phyloP scores from a whole-genome alignment of 2,329 filamentous ascomycete genomes.

The Botrytis sinoallii region DNA sequence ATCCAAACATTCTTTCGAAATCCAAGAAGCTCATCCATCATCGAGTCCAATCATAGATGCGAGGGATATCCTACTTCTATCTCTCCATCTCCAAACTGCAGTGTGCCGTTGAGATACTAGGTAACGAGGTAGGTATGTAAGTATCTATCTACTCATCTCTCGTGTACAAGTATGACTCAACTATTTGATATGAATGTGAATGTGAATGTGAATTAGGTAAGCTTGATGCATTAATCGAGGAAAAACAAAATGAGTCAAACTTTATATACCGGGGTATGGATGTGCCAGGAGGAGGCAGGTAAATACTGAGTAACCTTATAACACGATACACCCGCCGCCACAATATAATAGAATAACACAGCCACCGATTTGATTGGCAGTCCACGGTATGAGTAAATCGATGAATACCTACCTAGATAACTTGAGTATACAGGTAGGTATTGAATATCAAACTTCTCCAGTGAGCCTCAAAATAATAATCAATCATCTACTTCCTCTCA shows the following conservation, averaged over 20 bases:
- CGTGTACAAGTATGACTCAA: background rate
- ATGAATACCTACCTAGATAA: too few relatives aligned
- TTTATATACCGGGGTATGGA: background rate
- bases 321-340: background rate
- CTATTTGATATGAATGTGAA: background rate
- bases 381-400: too few relatives aligned
- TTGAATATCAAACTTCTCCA: too few relatives aligned
- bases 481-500: too few relatives aligned
- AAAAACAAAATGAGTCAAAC: background rate
- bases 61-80: background rate
- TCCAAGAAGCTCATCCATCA: background rate
- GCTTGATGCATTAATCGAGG: background rate
- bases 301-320: background rate
- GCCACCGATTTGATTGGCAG: background rate
- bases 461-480: too few relatives aligned
- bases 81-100: background rate
- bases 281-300: background rate
- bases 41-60: background rate
- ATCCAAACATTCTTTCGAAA: background rate
- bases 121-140: background rate
- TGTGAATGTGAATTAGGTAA: background rate
- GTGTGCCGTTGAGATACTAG: conserved; percentile 1
- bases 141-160: background rate
- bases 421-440: too few relatives aligned
- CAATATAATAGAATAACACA: background rate